These are phyloP conservation scores for Trapa bicornis DNA, from an alignment of 345 rosid genomes.

Conservation along the genomic window DNA sequence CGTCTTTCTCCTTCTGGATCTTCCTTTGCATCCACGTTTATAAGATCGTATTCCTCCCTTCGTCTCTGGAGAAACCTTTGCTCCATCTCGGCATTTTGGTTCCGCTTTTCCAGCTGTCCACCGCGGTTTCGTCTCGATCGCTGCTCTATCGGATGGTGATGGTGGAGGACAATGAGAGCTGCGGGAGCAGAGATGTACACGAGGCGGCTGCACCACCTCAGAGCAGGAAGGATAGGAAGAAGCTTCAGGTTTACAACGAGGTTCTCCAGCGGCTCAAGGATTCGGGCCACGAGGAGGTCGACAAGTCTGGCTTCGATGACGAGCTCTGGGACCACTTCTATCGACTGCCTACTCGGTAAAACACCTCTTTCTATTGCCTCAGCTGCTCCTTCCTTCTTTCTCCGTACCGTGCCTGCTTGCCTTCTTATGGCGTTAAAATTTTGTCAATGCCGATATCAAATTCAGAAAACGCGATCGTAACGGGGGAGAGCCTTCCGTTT, in stretches of 20 bases:
- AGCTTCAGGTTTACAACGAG: slow-evolving; percentile 55
- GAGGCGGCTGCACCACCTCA: slow-evolving; percentile 16
- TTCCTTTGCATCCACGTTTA: not conserved
- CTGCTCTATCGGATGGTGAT: not conserved
- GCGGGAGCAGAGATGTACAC: slow-evolving; percentile 30
- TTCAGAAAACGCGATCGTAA: not conserved
- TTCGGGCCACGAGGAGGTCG: slow-evolving; percentile 35
- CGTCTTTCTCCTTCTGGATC: not conserved
- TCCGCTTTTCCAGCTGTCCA: slow-evolving; percentile 17
- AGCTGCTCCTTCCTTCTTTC: not conserved
- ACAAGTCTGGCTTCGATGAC: slow-evolving; percentile 54
- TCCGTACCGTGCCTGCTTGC: slow-evolving; percentile 3
- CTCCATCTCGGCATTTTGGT: not conserved
- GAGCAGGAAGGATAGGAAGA: slow-evolving; percentile 36
- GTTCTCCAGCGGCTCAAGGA: slow-evolving; percentile 62
- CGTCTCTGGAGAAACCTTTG: not conserved
- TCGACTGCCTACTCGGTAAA: slow-evolving; percentile 80
- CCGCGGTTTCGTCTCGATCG: not conserved
- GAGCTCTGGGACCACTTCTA: slow-evolving; percentile 88
- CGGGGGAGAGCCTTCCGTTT: not conserved
- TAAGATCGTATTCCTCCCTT: not conserved
- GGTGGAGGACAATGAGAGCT: slow-evolving; percentile 57
- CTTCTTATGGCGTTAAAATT: not conserved
- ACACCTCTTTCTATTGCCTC: not conserved
- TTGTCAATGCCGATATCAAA: not conserved